Evolutionary conservation across 371 early-diverging fungal species (phyloP).

Genomic region (Apophysomyces elegans): DNA sequence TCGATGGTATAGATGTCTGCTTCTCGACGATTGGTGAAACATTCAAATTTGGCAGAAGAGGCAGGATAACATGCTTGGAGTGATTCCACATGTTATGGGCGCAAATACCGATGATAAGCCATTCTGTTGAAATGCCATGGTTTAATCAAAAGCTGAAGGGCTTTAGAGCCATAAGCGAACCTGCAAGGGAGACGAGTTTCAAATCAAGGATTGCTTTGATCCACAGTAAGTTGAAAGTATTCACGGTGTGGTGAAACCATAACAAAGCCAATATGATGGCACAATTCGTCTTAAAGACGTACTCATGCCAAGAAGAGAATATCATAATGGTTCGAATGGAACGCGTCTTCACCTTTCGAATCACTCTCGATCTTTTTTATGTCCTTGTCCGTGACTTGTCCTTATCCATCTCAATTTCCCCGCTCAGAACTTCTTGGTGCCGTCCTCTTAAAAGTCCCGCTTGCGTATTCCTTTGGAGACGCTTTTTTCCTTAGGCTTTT

Average conservation of each 20-base stretch:
- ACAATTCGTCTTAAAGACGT: conserved; percentile 2
- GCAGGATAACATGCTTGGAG: conserved; percentile 1
- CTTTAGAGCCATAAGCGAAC: neutral
- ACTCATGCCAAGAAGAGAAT: conserved; percentile 3
- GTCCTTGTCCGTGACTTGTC: too few relatives aligned
- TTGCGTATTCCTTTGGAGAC: too few relatives aligned
- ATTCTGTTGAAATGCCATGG: neutral
- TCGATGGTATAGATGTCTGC: too few relatives aligned
- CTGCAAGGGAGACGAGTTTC: conserved; percentile 1
- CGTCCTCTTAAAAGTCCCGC: too few relatives aligned
- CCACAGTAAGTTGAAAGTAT: conserved; percentile 1
- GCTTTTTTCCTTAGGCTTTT: too few relatives aligned
- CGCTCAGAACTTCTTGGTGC: too few relatives aligned
- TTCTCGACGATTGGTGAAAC: neutral
- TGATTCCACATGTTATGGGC: conserved; percentile 2
- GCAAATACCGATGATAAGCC: conserved; percentile 3
- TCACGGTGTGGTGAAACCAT: conserved; percentile 4
- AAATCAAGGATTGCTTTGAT: neutral
- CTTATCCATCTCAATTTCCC: too few relatives aligned
- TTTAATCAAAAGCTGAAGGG: neutral
- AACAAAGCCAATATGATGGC: neutral
- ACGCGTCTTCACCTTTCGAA: neutral
- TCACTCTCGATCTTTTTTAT: too few relatives aligned
- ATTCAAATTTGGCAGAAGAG: neutral
- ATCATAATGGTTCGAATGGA: neutral